Percentiles rank a stretch among this genome's conserved stretches.
These are phyloP conservation scores for Nicotiana otophora DNA, from an alignment of 257 asterid species.

Conservation along the genomic window DNA sequence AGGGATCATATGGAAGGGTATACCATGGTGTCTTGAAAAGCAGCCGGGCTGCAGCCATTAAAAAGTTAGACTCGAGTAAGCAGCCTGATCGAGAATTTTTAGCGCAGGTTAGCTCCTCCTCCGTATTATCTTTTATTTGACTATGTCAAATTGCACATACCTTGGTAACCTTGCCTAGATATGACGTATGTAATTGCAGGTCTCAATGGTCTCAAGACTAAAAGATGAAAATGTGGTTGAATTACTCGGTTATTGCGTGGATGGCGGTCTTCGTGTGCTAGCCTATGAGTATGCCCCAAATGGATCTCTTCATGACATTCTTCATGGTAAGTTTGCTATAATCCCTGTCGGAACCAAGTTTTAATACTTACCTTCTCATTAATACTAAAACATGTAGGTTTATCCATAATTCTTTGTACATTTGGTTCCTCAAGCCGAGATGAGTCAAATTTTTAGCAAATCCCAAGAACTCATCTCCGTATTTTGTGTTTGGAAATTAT, in stretches of 20 bases:
- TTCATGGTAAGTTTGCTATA: constrained; percentile 54
- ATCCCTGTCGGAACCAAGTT: neutral
- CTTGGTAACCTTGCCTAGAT: neutral
- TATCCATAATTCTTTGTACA: neutral
- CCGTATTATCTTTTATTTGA: neutral
- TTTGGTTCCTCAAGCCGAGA: neutral
- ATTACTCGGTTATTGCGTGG: constrained; percentile 82
- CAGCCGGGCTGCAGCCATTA: constrained; percentile 68
- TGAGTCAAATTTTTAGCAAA: neutral
- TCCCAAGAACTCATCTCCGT: neutral
- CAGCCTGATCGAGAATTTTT: constrained; percentile 84
- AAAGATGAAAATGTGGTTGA: constrained; percentile 72
- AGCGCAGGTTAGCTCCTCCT: constrained; percentile 51
- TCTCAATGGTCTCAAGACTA: constrained; percentile 88
- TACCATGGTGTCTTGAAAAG: constrained; percentile 58
- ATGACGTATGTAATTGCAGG: constrained; percentile 33
- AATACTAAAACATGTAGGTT: neutral
- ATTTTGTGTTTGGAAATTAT: neutral
- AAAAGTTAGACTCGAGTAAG: constrained; percentile 75
- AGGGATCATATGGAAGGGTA: constrained; percentile 91
- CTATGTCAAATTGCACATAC: neutral
- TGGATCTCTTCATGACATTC: constrained; percentile 92
- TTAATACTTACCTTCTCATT: neutral
- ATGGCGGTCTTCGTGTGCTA: constrained; percentile 73
- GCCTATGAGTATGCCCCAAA: constrained; percentile 79